phyloP scores from a whole-genome alignment of 257 asterid genomes.

The Fraxinus anomala region DNA sequence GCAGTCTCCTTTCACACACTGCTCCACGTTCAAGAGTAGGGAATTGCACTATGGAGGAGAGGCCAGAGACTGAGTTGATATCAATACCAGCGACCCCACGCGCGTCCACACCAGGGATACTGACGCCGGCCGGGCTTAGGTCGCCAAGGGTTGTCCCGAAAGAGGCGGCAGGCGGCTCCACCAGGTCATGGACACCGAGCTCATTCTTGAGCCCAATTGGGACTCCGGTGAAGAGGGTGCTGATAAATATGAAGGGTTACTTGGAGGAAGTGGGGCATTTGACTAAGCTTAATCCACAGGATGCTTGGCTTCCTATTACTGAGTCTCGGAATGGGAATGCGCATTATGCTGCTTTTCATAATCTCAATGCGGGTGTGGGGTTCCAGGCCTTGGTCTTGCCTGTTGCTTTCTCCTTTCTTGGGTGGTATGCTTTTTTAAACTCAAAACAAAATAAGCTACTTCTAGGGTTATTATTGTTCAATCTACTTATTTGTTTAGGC shows the following conservation, averaged over 20 bases:
- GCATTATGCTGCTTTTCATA: constrained; percentile 94
- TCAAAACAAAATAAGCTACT: neutral
- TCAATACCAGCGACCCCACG: constrained; percentile 96
- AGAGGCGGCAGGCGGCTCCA: constrained; percentile 36
- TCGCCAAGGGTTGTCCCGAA: constrained; percentile 57
- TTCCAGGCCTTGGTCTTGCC: constrained; percentile 93
- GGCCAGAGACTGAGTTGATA: constrained; percentile 93
- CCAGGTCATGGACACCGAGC: constrained; percentile 95
- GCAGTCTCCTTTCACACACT: neutral
- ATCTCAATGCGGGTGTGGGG: constrained; percentile 94
- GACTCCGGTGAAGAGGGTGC: constrained; percentile 91
- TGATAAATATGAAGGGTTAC: constrained; percentile 87
- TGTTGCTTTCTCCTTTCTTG: constrained; percentile 93
- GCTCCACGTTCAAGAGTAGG: neutral
- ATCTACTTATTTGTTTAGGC: neutral
- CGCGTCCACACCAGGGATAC: constrained; percentile 90
- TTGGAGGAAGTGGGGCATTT: constrained; percentile 94
- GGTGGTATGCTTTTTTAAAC: constrained; percentile 59
- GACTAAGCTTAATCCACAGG: constrained; percentile 94
- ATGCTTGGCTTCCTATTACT: constrained; percentile 98
- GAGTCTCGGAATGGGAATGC: constrained; percentile 97
- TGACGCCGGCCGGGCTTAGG: constrained; percentile 81
- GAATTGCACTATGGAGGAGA: constrained; percentile 60
- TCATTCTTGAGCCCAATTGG: constrained; percentile 97
- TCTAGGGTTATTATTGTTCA: neutral